phyloP scores from a whole-genome alignment of 2,329 filamentous ascomycete species.

The Lecanicillium sp. region DNA sequence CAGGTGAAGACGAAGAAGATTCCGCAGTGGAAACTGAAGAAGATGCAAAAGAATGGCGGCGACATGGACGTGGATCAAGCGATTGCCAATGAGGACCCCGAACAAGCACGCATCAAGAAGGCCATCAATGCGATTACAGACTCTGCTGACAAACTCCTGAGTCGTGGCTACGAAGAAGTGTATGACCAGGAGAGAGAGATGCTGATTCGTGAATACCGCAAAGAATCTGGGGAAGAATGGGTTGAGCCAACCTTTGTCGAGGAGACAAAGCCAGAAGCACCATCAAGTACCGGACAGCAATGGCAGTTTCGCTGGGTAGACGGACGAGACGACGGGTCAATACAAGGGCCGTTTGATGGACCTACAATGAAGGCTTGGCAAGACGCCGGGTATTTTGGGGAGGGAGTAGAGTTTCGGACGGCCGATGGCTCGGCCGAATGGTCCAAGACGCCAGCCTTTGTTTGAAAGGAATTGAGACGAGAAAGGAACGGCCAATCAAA shows the following conservation, averaged over 20 bases:
- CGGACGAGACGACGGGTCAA: slow-evolving; percentile 67
- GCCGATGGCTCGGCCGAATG: slow-evolving; percentile 47
- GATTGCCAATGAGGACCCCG: slow-evolving; percentile 59
- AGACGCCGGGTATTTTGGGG: slow-evolving; percentile 84
- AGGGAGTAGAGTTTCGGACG: slow-evolving; percentile 72
- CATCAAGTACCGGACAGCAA: not conserved
- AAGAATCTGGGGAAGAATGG: slow-evolving; percentile 86
- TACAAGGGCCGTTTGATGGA: slow-evolving; percentile 82
- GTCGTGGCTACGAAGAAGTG: slow-evolving; percentile 76
- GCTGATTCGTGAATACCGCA: slow-evolving; percentile 72
- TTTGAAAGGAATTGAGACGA: slow-evolving; percentile 8
- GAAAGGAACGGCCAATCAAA: slow-evolving; percentile 5
- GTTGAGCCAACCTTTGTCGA: slow-evolving; percentile 32
- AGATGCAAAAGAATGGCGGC: slow-evolving; percentile 44
- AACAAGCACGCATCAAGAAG: slow-evolving; percentile 60
- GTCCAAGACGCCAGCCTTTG: slow-evolving; percentile 42
- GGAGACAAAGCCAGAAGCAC: slow-evolving; percentile 2
- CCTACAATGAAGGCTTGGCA: slow-evolving; percentile 86
- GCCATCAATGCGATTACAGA: slow-evolving; percentile 78
- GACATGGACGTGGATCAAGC: slow-evolving; percentile 64
- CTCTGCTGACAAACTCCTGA: slow-evolving; percentile 79
- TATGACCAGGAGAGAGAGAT: slow-evolving; percentile 84
- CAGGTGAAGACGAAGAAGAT: slow-evolving; percentile 51
- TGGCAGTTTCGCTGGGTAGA: slow-evolving; percentile 96
- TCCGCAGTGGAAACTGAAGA: slow-evolving; percentile 64